A percentile compares a stretch with the other conserved stretches of the same genome.
Conservation (phyloP, 2,329 filamentous ascomycete genomes). For the Zymoseptoria crescenta region DNA sequence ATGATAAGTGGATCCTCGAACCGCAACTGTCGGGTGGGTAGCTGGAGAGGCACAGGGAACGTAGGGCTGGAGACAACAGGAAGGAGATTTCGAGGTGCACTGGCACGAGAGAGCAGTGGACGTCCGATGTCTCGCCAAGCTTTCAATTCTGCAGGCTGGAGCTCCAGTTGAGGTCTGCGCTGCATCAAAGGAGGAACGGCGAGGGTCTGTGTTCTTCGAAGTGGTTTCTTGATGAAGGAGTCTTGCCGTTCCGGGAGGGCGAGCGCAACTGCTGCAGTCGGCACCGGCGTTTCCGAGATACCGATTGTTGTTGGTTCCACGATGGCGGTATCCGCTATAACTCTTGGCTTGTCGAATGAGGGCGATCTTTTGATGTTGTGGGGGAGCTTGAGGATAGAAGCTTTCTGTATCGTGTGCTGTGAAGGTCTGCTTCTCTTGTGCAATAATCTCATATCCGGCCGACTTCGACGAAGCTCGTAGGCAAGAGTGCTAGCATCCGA, state of each 20-base stretch:
- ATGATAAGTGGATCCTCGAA: slow-evolving; percentile 5
- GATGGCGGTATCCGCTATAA: slow-evolving; percentile 22
- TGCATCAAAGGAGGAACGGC: background rate
- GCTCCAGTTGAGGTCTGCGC: background rate
- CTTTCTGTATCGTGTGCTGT: slow-evolving; percentile 19
- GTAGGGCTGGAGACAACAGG: background rate
- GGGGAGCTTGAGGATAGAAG: background rate
- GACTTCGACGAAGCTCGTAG: slow-evolving; percentile 15
- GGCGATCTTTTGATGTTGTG: slow-evolving; percentile 11
- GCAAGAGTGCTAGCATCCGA: slow-evolving; percentile 25
- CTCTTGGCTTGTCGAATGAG: slow-evolving; percentile 23
- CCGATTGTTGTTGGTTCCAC: slow-evolving; percentile 8
- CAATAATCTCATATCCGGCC: slow-evolving; percentile 20
- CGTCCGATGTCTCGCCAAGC: background rate
- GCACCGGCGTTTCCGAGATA: background rate
- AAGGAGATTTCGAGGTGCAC: background rate
- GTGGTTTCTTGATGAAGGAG: slow-evolving; percentile 3
- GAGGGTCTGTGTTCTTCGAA: slow-evolving; percentile 11
- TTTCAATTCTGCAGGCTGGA: background rate
- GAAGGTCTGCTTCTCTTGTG: slow-evolving; percentile 24
- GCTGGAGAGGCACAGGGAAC: background rate
- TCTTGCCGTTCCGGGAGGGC: slow-evolving; percentile 5
- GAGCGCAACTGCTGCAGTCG: background rate
- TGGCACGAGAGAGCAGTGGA: background rate
- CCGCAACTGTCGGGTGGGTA: slow-evolving; percentile 5